Conservation (phyloP, 495 filamentous ascomycete genomes). For the Apiosordaria backusii region DNA sequence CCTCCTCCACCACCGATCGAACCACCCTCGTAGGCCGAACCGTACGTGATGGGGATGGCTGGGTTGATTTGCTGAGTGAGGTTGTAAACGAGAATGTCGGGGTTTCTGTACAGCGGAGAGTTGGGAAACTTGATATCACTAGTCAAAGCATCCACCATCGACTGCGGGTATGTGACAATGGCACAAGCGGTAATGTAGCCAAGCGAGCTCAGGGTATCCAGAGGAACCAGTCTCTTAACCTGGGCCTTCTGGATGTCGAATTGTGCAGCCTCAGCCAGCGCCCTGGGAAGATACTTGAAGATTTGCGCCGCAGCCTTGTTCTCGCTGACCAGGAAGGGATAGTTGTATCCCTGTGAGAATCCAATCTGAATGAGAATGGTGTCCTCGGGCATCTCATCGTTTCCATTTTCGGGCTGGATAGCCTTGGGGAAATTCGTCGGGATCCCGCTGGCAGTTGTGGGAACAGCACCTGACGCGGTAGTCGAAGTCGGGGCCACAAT, state of each 20-base stretch:
- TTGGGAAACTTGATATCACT: constrained; percentile 64
- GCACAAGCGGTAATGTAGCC: constrained; percentile 85
- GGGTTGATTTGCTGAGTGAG: constrained; percentile 81
- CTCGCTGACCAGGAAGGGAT: constrained; percentile 70
- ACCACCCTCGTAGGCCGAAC: constrained; percentile 21
- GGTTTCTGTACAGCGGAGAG: constrained; percentile 70
- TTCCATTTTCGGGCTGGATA: constrained; percentile 57
- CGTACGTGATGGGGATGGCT: constrained; percentile 69
- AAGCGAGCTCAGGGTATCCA: constrained; percentile 63
- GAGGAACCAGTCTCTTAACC: constrained; percentile 73
- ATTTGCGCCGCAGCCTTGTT: constrained; percentile 76
- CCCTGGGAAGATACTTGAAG: constrained; percentile 73
- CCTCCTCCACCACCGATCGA: constrained; percentile 20
- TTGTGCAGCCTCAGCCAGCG: constrained; percentile 63
- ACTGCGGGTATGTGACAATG: constrained; percentile 65
- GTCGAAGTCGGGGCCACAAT: constrained; percentile 39
- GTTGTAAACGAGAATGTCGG: constrained; percentile 53
- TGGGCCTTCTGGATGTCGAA: constrained; percentile 49
- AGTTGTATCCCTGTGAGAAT: constrained; percentile 76
- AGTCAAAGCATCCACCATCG: constrained; percentile 58
- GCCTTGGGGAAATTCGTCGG: constrained; percentile 66
- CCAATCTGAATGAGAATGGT: constrained; percentile 74
- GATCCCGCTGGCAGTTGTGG: constrained; percentile 45
- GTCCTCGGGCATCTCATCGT: constrained; percentile 50
- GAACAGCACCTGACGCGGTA: constrained; percentile 25